These are phyloP conservation scores for Rhizopogon parksii DNA, from an alignment of 1,284 basidiomycete genomes.

Conservation along the genomic window DNA sequence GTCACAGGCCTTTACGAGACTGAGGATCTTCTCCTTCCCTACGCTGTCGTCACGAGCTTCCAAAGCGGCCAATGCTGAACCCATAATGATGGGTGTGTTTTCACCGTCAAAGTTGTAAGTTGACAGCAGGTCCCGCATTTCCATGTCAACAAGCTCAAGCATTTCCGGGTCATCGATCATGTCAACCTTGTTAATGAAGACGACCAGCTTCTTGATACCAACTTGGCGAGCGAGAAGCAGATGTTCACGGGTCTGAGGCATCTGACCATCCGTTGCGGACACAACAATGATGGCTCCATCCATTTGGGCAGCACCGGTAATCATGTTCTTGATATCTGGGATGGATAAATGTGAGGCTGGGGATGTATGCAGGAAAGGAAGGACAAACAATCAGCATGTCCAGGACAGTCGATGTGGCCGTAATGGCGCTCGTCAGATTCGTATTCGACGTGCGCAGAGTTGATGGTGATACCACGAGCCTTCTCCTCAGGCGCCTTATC, in stretches of 20 bases:
- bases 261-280: conserved; percentile 98
- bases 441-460: conserved; percentile 94
- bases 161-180: conserved; percentile 96
- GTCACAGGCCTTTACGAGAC: conserved; percentile 87
- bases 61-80: conserved; percentile 92
- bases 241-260: conserved; percentile 99
- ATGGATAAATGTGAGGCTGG: conserved; percentile 7
- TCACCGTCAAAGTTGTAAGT: conserved; percentile 97
- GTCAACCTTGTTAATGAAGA: conserved; percentile 99
- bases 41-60: conserved; percentile 79
- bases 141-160: conserved; percentile 99
- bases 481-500: conserved; percentile 99
- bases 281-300: conserved; percentile 97
- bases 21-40: conserved; percentile 78
- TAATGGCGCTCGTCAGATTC: conserved; percentile 92
- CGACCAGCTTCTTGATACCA: conserved; percentile 96
- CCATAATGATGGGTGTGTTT: conserved; percentile 94
- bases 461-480: conserved; percentile 99
- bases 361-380: neutral
- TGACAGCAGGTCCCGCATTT: conserved; percentile 96
- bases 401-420: conserved; percentile 99
- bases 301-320: conserved; percentile 99
- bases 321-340: conserved; percentile 95
- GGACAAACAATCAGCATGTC: conserved; percentile 80
- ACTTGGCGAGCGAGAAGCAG: conserved; percentile 96